Percentiles rank a stretch among this genome's conserved stretches.
Evolutionary conservation across 768 basidiomycete genomes (phyloP).

Genomic region (Lentinula detonsa): DNA sequence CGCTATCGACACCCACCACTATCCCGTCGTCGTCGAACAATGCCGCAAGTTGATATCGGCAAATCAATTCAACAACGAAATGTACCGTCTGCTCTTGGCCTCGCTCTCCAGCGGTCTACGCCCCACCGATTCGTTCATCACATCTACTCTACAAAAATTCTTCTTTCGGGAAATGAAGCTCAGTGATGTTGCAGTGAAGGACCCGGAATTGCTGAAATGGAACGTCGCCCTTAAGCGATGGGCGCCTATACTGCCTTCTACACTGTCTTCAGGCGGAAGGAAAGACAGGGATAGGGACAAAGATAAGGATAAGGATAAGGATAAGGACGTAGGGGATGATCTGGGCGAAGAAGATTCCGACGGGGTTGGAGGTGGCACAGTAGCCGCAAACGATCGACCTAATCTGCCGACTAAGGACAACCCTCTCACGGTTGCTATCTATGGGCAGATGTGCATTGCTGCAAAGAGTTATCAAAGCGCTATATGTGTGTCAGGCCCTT

Average conservation of each 20-base stretch:
- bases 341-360: conserved; percentile 26
- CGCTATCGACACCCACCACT: conserved; percentile 53
- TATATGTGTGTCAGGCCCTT: conserved; percentile 55
- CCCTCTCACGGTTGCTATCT: conserved; percentile 63
- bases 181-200: conserved; percentile 58
- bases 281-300: conserved; percentile 35
- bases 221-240: conserved; percentile 55
- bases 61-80: conserved; percentile 86
- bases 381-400: conserved; percentile 14
- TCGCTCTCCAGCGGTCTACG: conserved; percentile 66
- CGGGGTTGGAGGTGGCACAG: conserved; percentile 19
- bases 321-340: conserved; percentile 30
- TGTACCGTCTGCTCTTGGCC: conserved; percentile 70
- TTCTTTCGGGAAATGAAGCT: conserved; percentile 74
- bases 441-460: conserved; percentile 79
- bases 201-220: conserved; percentile 57
- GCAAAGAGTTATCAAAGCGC: conserved; percentile 88
- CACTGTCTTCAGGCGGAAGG: conserved; percentile 24
- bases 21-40: conserved; percentile 62
- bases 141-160: conserved; percentile 77
- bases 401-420: conserved; percentile 64
- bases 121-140: conserved; percentile 72
- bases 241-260: conserved; percentile 34
- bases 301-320: conserved; percentile 19
- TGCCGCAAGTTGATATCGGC: conserved; percentile 66